Conservation (phyloP, 2,329 filamentous ascomycete species). For the Amphichorda felina region DNA sequence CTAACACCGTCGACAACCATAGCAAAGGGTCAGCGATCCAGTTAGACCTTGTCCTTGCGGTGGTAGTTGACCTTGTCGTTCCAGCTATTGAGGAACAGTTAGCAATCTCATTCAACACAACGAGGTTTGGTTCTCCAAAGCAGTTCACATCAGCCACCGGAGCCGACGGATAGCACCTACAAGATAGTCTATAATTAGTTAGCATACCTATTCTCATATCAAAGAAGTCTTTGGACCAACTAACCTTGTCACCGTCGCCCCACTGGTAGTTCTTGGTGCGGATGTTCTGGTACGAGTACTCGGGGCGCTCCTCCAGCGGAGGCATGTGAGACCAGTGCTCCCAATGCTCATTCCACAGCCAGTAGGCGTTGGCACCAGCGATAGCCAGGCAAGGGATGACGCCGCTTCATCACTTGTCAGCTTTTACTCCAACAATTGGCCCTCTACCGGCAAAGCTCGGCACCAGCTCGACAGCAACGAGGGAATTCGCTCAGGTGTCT, state of each 20-base stretch:
- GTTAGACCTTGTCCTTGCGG: conserved; percentile 65
- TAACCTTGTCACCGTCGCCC: conserved; percentile 91
- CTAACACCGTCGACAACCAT: conserved; percentile 1
- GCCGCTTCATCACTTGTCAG: conserved; percentile 47
- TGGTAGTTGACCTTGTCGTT: conserved; percentile 94
- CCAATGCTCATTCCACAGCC: conserved; percentile 93
- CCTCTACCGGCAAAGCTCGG: background rate
- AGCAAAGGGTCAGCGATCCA: background rate
- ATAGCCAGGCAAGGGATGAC: conserved; percentile 63
- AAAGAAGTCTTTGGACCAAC: conserved; percentile 5
- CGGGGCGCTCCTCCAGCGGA: conserved; percentile 77
- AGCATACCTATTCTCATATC: no score
- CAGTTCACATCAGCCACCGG: background rate
- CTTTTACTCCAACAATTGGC: background rate
- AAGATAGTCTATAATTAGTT: conserved; percentile 8
- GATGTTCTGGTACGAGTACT: conserved; percentile 98
- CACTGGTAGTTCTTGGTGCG: conserved; percentile 91
- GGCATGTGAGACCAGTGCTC: conserved; percentile 82
- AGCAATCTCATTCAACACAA: background rate
- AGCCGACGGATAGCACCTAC: conserved; percentile 13
- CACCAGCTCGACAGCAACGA: background rate
- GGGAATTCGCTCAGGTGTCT: background rate
- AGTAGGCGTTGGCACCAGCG: conserved; percentile 71
- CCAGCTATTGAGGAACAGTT: conserved; percentile 49
- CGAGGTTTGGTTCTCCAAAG: no score